phyloP scores from a whole-genome alignment of 257 asterid genomes.

The Euphrasia confusa region DNA sequence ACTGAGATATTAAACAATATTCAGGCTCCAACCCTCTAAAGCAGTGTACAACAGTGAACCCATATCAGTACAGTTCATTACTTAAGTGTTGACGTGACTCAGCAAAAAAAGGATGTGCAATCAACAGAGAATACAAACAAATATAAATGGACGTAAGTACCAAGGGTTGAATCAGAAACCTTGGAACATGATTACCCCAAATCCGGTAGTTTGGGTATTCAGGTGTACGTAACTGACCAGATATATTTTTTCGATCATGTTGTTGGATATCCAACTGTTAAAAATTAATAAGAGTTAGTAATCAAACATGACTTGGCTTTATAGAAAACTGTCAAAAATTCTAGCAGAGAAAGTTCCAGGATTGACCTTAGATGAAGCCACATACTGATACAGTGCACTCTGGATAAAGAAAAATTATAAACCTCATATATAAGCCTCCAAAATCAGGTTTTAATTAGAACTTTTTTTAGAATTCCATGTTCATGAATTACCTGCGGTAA shows the following conservation, averaged over 20 bases:
- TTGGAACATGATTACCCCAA: conserved; percentile 27
- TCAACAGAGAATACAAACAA: conserved; percentile 8
- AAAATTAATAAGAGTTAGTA: conserved; percentile 19
- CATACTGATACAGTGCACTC: conserved; percentile 81
- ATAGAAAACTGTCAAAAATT: conserved; percentile 10
- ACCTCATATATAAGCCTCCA: conserved; percentile 21
- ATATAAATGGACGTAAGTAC: conserved; percentile 13
- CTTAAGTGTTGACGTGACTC: neutral
- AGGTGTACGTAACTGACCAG: conserved; percentile 55
- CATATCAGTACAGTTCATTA: conserved; percentile 7
- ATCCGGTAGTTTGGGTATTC: conserved; percentile 23
- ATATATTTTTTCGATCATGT: conserved; percentile 59
- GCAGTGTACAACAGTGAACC: neutral
- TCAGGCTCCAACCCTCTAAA: conserved; percentile 1
- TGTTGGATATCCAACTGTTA: conserved; percentile 59
- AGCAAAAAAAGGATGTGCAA: conserved; percentile 14
- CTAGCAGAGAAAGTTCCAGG: conserved; percentile 20
- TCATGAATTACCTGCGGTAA: conserved; percentile 54
- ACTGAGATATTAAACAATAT: conserved; percentile 4
- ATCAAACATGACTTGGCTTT: conserved; percentile 12
- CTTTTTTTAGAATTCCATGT: conserved; percentile 11
- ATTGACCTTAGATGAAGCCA: conserved; percentile 67
- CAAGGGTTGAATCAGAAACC: conserved; percentile 31
- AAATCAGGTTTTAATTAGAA: conserved; percentile 8
- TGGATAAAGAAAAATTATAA: conserved; percentile 35